Evolutionary conservation across 2,329 filamentous ascomycete genomes (phyloP).

Genomic region (Verticillium longisporum): DNA sequence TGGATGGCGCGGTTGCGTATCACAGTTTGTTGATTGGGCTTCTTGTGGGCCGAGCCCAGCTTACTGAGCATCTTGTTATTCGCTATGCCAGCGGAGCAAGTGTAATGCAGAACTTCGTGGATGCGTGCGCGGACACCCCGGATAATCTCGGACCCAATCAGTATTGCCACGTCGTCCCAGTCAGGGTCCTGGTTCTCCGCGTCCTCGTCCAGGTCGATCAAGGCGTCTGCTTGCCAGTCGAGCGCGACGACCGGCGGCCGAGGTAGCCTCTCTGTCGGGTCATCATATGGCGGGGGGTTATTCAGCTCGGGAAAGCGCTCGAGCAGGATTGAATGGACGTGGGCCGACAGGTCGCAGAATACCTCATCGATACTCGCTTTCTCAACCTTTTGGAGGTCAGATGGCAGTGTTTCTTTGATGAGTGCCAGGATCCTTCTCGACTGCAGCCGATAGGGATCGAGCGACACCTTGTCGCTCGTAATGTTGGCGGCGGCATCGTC

Average conservation of each 20-base stretch:
- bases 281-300: conserved; percentile 63
- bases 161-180: conserved; percentile 90
- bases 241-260: conserved; percentile 61
- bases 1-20: conserved; percentile 77
- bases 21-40: conserved; percentile 92
- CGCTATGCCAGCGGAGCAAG: conserved; percentile 83
- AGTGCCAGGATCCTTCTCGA: conserved; percentile 73
- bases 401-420: conserved; percentile 68
- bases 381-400: conserved; percentile 66
- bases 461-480: conserved; percentile 82
- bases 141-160: conserved; percentile 85
- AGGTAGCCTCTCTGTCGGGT: conserved; percentile 65
- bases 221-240: conserved; percentile 77
- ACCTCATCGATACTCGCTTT: conserved; percentile 96
- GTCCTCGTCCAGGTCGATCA: conserved; percentile 71
- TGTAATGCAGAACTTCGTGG: conserved; percentile 69
- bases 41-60: conserved; percentile 83
- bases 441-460: conserved; percentile 85
- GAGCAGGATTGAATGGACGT: conserved; percentile 70
- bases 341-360: conserved; percentile 83
- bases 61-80: conserved; percentile 95
- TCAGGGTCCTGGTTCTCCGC: conserved; percentile 77
- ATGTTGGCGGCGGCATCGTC: conserved; percentile 75
- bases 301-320: conserved; percentile 69
- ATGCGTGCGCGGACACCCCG: conserved; percentile 65